Evolutionary conservation across 129 eudicot species (phyloP).

Genomic region (Centrapalus pauciflorus): DNA sequence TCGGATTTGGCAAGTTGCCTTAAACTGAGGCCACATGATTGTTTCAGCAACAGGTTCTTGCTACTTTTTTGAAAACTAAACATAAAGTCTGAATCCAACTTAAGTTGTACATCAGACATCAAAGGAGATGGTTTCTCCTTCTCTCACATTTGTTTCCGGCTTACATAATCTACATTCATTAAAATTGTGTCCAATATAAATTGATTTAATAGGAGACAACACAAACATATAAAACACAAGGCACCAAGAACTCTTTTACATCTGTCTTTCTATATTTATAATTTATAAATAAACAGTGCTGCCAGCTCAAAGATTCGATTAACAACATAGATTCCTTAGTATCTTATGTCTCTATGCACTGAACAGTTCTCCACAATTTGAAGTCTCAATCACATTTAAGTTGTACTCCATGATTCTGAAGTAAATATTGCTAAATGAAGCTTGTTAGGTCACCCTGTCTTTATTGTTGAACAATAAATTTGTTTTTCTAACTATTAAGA

Average conservation of each 20-base stretch:
- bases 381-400: neutral
- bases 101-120: neutral
- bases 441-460: neutral
- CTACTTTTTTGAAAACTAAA: too few species aligned
- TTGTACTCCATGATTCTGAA: neutral
- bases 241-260: neutral
- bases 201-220: neutral
- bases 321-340: neutral
- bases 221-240: too few species aligned
- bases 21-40: too few species aligned
- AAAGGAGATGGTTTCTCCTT: neutral
- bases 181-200: neutral
- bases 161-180: neutral
- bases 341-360: neutral
- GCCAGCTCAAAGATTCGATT: neutral
- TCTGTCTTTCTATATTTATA: too few species aligned
- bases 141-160: neutral
- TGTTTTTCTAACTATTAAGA: neutral
- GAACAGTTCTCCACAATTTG: neutral
- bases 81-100: neutral
- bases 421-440: conserved; percentile 1
- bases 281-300: too few species aligned
- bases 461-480: neutral
- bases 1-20: neutral
- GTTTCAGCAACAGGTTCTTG: too few species aligned